A percentile compares a stretch with the other conserved stretches of the same genome.
These are phyloP conservation scores for Sporisorium exsertum DNA, from an alignment of 1,284 basidiomycete species.

Conservation along the genomic window DNA sequence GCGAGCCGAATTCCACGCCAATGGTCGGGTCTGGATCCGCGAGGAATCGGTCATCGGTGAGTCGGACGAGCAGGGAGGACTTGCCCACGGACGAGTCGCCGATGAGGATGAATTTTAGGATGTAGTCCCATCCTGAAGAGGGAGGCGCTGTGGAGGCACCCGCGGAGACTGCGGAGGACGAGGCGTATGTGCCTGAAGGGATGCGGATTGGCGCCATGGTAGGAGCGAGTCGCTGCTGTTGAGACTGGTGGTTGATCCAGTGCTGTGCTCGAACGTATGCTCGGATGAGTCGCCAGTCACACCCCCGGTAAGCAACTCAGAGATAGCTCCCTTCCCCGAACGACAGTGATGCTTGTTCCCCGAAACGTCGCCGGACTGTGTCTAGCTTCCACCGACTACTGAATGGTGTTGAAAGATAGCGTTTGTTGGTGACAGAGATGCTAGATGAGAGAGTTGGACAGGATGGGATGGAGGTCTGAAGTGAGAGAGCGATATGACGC, in stretches of 20 bases:
- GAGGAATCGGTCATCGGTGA: constrained; percentile 66
- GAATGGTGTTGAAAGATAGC: not conserved
- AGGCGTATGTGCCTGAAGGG: constrained; percentile 27
- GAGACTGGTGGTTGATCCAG: not conserved
- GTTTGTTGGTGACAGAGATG: not conserved
- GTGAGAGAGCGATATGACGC: constrained; percentile 1
- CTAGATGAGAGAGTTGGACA: not conserved
- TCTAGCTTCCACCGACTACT: not conserved
- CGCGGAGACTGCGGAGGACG: not conserved
- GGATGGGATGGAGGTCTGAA: not conserved
- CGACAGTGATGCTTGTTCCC: not conserved
- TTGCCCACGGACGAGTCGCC: constrained; percentile 67
- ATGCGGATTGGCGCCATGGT: constrained; percentile 52
- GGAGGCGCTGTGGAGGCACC: constrained; percentile 33
- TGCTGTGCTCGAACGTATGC: not conserved
- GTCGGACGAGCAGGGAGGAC: constrained; percentile 62
- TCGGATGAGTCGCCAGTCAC: not conserved
- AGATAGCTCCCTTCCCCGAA: not conserved
- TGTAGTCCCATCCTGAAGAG: constrained; percentile 62
- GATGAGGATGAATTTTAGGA: constrained; percentile 67
- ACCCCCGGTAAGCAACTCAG: not conserved
- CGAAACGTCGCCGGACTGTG: not conserved
- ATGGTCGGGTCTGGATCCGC: constrained; percentile 64
- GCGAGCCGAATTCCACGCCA: constrained; percentile 67
- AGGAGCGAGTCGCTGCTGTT: not conserved